These are phyloP conservation scores for Tricholoma bakamatsutake DNA, from an alignment of 768 basidiomycete genomes.

Conservation along the genomic window DNA sequence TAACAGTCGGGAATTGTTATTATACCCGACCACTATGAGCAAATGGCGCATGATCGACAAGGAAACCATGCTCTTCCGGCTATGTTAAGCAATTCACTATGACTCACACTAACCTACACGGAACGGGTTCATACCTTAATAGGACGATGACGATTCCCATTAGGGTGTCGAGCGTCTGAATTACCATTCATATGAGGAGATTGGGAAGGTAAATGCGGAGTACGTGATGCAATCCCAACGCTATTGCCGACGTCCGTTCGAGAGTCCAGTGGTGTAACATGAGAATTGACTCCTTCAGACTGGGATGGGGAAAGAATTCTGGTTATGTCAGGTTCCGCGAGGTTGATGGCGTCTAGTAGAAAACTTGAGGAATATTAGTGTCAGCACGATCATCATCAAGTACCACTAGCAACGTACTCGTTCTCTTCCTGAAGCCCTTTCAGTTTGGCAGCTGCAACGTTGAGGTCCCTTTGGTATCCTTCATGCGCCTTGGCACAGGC, in stretches of 20 bases:
- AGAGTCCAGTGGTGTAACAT: background rate
- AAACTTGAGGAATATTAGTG: slow-evolving; percentile 20
- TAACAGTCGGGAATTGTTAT: background rate
- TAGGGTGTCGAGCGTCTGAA: slow-evolving; percentile 1
- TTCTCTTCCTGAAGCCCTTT: slow-evolving; percentile 45
- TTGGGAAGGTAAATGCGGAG: background rate
- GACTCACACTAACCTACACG: background rate
- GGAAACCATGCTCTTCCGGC: background rate
- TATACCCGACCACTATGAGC: background rate
- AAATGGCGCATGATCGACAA: background rate
- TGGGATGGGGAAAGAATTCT: slow-evolving; percentile 7
- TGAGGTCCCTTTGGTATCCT: slow-evolving; percentile 31
- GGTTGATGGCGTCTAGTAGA: slow-evolving; percentile 30
- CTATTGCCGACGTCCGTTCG: background rate
- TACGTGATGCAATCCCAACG: background rate
- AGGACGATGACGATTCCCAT: slow-evolving; percentile 3
- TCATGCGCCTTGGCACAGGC: slow-evolving; percentile 28
- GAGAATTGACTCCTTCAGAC: background rate
- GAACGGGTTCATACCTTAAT: background rate
- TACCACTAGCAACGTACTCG: slow-evolving; percentile 28
- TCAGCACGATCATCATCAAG: background rate
- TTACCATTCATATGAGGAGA: slow-evolving; percentile 7
- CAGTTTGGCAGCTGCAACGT: slow-evolving; percentile 32
- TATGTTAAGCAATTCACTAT: background rate
- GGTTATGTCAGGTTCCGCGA: slow-evolving; percentile 11